phyloP scores from a whole-genome alignment of 2,329 filamentous ascomycete genomes.

The Talaromyces sp. region DNA sequence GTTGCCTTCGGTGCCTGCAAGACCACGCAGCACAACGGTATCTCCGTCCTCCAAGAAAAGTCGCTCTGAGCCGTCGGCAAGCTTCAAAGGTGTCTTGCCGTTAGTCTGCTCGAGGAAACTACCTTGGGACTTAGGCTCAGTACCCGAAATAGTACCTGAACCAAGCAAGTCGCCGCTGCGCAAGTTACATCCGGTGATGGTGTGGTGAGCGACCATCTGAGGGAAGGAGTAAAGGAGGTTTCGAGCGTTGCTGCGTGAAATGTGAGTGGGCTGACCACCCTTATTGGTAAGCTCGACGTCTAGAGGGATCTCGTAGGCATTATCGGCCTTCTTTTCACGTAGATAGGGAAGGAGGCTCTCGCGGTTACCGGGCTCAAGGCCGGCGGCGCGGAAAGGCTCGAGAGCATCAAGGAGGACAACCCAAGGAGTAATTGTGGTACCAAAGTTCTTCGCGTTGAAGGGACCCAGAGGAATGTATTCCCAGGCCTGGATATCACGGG shows the following conservation, averaged over 20 bases:
- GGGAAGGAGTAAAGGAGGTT: slow-evolving; percentile 81
- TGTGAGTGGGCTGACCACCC: slow-evolving; percentile 57
- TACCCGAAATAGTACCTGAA: slow-evolving; percentile 76
- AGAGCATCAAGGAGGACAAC: slow-evolving; percentile 76
- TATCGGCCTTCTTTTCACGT: slow-evolving; percentile 59
- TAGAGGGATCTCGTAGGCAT: slow-evolving; percentile 69
- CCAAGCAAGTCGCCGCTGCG: slow-evolving; percentile 74
- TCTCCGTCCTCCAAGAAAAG: slow-evolving; percentile 76
- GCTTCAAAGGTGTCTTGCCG: slow-evolving; percentile 65
- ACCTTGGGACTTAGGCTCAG: slow-evolving; percentile 60
- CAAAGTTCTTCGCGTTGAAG: slow-evolving; percentile 84
- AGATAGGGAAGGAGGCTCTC: slow-evolving; percentile 64
- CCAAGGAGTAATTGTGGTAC: slow-evolving; percentile 76
- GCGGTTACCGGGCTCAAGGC: slow-evolving; percentile 57
- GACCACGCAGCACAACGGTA: slow-evolving; percentile 66
- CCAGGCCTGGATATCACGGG: slow-evolving; percentile 80
- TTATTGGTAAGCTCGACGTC: slow-evolving; percentile 59
- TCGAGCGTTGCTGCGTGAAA: slow-evolving; percentile 63
- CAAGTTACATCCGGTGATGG: slow-evolving; percentile 74
- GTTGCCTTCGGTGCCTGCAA: slow-evolving; percentile 66
- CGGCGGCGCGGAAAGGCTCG: slow-evolving; percentile 64
- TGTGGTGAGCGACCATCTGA: slow-evolving; percentile 81
- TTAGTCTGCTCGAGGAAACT: slow-evolving; percentile 73
- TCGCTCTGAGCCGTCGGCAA: slow-evolving; percentile 67
- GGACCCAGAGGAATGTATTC: slow-evolving; percentile 82